phyloP scores from a whole-genome alignment of 768 basidiomycete species.

The Pisolithus orientalis region DNA sequence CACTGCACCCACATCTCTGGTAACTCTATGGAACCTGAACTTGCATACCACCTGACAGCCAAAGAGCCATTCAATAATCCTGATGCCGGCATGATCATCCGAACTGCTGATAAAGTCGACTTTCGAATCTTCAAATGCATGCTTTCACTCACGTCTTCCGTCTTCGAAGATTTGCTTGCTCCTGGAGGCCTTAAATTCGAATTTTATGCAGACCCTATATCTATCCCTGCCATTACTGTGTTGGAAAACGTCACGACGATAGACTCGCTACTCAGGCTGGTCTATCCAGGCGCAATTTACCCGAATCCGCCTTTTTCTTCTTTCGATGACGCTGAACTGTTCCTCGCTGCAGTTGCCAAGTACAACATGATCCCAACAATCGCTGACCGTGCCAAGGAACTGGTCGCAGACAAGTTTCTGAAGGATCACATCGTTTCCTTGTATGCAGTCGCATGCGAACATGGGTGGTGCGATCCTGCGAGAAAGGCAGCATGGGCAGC shows the following conservation, averaged over 20 bases:
- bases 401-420: constrained; percentile 8
- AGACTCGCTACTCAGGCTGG: constrained; percentile 14
- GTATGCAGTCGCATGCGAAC: constrained; percentile 23
- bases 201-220: constrained; percentile 7
- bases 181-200: constrained; percentile 13
- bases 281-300: constrained; percentile 37
- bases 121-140: constrained; percentile 33
- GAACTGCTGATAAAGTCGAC: constrained; percentile 27
- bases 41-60: neutral
- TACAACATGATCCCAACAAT: constrained; percentile 20
- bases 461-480: constrained; percentile 15
- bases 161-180: constrained; percentile 27
- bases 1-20: too few relatives aligned
- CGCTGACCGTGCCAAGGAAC: constrained; percentile 8
- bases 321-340: constrained; percentile 9
- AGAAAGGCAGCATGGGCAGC: constrained; percentile 16
- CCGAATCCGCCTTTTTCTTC: neutral
- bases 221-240: constrained; percentile 32
- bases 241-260: constrained; percentile 34
- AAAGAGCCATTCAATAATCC: constrained; percentile 23
- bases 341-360: constrained; percentile 13
- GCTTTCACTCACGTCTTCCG: constrained; percentile 30
- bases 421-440: constrained; percentile 15
- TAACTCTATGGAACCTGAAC: too few relatives aligned
- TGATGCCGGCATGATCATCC: constrained; percentile 30